These are phyloP conservation scores for Juglanconis oblonga DNA, from an alignment of 2,329 filamentous ascomycete species.

Conservation along the genomic window DNA sequence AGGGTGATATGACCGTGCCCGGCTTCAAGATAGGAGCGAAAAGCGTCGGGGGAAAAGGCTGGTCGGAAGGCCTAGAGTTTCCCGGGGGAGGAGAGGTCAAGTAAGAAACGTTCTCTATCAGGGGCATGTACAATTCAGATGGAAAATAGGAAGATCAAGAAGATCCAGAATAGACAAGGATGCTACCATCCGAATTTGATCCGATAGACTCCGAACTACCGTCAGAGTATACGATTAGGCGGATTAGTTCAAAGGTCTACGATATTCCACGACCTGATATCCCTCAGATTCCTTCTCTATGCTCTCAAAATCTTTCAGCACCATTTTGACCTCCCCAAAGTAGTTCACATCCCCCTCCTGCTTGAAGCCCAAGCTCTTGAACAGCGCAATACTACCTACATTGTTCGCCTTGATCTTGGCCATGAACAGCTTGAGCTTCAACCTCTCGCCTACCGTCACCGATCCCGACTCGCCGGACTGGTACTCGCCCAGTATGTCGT, in stretches of 20 bases:
- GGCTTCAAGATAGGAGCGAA: too few relatives aligned
- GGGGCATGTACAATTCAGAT: too few relatives aligned
- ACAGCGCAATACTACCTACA: conserved; percentile 47
- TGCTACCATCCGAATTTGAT: too few relatives aligned
- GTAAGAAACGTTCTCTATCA: too few relatives aligned
- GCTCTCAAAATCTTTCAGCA: conserved; percentile 31
- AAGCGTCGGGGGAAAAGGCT: too few relatives aligned
- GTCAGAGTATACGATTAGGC: too few relatives aligned
- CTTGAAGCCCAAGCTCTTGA: conserved; percentile 49
- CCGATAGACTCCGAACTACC: too few relatives aligned
- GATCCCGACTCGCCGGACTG: not conserved
- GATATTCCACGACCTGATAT: conserved; percentile 25
- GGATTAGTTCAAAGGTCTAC: conserved; percentile 2
- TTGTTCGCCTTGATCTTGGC: conserved; percentile 55
- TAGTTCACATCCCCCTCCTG: conserved; percentile 54
- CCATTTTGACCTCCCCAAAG: conserved; percentile 57
- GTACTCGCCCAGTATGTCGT: conserved; percentile 58
- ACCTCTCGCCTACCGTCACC: not conserved
- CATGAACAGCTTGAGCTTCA: conserved; percentile 28
- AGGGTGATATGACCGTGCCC: too few relatives aligned
- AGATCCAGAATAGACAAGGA: too few relatives aligned
- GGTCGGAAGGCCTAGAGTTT: too few relatives aligned
- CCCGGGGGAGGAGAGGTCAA: too few relatives aligned
- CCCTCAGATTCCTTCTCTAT: conserved; percentile 18
- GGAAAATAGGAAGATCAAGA: too few relatives aligned